Evolutionary conservation across 176 grass and related monocot genomes (phyloP), one percentile per base, ranked within the genome.

Genomic region (Poa pratensis): DNA sequence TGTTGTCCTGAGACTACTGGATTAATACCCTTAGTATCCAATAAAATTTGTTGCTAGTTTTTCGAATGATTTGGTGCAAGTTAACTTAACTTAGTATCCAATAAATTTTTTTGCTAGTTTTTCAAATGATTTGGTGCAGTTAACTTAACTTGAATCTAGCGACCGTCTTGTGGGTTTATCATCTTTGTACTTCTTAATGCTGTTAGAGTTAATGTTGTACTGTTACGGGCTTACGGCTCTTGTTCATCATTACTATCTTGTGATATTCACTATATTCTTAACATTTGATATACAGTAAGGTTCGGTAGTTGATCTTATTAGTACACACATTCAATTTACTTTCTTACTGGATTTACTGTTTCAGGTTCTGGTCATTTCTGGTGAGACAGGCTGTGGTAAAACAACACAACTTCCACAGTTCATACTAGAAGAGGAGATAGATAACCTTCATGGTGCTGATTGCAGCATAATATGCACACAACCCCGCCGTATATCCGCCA

Each of bases 391-490:
- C 32, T 98, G 93, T 71, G 96, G 96, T 61, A 98, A 98, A 89
- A 98, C 96, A 76, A 98, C 96, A 16, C 96, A 98, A 63, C 82
- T 98, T 77, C 96, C 96, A 18, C 96, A 98, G 68, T 98, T 98
- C 84, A 95, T 98, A 75, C 80, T 98, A 45, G 96, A 98, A 88
- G 85, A 98, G 37, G 91, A 98, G 80, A 98, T 98, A 86, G 80
- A 90, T 83, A 79, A 85, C 48, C 83, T 95, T 45, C 86, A 73
- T 69, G 96, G 93, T 84, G 89, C 96, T 72, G 82, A 92, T 71
- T 98, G 96, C 88, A 95, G 46, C 78, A 98, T 98, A 90, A 94
- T 98, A 77, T 98, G 96, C 64, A 98, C 96, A 82, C 96, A 98
- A 49, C 96, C 96, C 71, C 93, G 96, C 9, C 91, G 96, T 71